A percentile compares a stretch with the other conserved stretches of the same genome.
phyloP scores from a whole-genome alignment of 805 yeast species.

The Candida verbasci region DNA sequence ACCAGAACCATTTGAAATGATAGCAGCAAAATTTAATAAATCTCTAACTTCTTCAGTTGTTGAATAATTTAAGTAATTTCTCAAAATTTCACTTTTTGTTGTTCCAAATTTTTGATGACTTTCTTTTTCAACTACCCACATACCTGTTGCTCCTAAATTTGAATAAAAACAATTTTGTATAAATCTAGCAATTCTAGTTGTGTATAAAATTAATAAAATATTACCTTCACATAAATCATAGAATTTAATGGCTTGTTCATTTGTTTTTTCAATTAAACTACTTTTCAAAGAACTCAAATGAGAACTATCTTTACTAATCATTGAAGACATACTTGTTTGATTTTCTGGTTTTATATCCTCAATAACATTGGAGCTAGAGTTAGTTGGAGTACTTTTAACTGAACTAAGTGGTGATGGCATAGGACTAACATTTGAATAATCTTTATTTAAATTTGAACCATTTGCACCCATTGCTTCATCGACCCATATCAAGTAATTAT shows the following conservation, averaged over 20 bases:
- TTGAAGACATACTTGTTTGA: conserved; percentile 7
- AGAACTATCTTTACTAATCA: conserved; percentile 1
- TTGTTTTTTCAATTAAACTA: not conserved
- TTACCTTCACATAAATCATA: conserved; percentile 4
- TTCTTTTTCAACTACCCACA: conserved; percentile 4
- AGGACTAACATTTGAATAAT: not conserved
- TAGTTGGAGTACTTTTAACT: no score
- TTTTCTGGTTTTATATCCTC: conserved; percentile 1
- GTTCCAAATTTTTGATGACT: not conserved
- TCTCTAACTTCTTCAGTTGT: conserved; percentile 12
- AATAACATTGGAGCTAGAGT: not conserved
- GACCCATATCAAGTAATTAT: not conserved
- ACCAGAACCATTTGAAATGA: conserved; percentile 31
- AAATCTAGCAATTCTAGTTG: conserved; percentile 6
- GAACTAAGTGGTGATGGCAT: not conserved
- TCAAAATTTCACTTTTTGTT: conserved; percentile 13
- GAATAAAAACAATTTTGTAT: conserved; percentile 1
- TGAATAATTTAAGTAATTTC: conserved; percentile 16
- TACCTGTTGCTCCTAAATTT: conserved; percentile 2
- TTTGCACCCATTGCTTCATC: conserved; percentile 4
- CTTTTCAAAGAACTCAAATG: not conserved
- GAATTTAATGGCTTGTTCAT: conserved; percentile 3
- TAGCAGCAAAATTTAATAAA: conserved; percentile 38
- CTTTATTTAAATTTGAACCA: not conserved
- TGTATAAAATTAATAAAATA: conserved; percentile 1